Evolutionary conservation across 495 filamentous ascomycete species (phyloP).

Genomic region (Tuber aestivum): DNA sequence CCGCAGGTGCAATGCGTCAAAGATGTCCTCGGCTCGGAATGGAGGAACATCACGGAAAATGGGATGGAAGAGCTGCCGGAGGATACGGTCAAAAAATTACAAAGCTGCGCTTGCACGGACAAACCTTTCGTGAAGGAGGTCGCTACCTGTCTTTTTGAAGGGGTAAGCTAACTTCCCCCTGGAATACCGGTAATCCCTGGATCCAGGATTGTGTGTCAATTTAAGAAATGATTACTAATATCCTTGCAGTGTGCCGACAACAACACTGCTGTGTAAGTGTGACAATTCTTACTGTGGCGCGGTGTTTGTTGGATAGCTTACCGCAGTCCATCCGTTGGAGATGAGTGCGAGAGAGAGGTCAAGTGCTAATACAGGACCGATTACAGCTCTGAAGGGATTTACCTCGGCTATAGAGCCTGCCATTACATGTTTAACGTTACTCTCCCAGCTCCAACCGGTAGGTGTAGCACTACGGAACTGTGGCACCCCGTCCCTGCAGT

Average conservation of each 20-base stretch:
- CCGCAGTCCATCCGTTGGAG: too few species aligned
- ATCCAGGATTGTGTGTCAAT: not conserved
- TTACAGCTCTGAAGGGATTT: conserved; percentile 11
- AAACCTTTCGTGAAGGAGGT: conserved; percentile 11
- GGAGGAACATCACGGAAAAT: not conserved
- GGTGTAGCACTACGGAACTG: conserved; percentile 8
- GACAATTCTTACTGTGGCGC: not conserved
- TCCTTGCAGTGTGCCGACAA: conserved; percentile 19
- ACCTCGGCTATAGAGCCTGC: conserved; percentile 14
- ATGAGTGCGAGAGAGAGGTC: not conserved
- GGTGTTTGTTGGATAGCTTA: not conserved
- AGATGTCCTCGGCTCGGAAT: not conserved
- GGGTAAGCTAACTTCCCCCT: conserved; percentile 29
- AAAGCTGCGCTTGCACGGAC: conserved; percentile 14
- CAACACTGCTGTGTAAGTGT: conserved; percentile 18
- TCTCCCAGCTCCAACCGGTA: conserved; percentile 20
- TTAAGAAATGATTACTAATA: conserved; percentile 23
- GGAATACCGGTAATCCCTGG: not conserved
- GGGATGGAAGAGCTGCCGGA: not conserved
- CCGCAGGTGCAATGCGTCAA: not conserved
- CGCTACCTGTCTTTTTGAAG: conserved; percentile 21
- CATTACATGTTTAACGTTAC: conserved; percentile 13
- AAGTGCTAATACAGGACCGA: not conserved
- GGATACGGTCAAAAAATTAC: not conserved
- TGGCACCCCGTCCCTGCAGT: not conserved